phyloP scores from a whole-genome alignment of 345 rosid species.

The Carallia brachiata region DNA sequence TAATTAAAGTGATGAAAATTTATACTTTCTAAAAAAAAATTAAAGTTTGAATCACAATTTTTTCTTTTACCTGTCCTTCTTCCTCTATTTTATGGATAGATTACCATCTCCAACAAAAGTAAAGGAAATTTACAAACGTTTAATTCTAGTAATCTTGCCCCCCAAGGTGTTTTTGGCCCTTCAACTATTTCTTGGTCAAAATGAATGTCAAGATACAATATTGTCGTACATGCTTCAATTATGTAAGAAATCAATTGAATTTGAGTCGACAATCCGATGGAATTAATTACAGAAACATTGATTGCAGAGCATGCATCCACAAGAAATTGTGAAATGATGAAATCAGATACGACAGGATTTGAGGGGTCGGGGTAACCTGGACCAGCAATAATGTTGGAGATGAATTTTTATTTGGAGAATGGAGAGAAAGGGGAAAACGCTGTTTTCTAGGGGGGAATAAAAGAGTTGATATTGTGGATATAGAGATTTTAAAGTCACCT shows the following conservation, averaged over 20 bases:
- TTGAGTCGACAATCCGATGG: conserved; percentile 2
- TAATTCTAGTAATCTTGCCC: not conserved
- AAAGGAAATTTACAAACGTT: not conserved
- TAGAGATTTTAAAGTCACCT: not conserved
- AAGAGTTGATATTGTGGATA: conserved; percentile 3
- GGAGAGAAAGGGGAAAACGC: not conserved
- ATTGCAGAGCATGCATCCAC: not conserved
- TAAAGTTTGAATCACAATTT: too few relatives aligned
- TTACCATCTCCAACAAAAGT: too few relatives aligned
- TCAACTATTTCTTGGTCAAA: not conserved
- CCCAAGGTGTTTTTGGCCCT: not conserved
- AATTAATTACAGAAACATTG: not conserved
- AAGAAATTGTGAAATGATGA: conserved; percentile 11
- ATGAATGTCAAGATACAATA: not conserved
- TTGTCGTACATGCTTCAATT: not conserved
- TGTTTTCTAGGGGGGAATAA: not conserved
- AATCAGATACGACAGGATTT: conserved; percentile 14
- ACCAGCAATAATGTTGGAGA: not conserved
- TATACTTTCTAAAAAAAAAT: too few relatives aligned
- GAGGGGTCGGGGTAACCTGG: conserved; percentile 6
- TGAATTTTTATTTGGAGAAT: conserved; percentile 10
- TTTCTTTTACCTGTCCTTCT: too few relatives aligned
- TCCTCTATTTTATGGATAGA: too few relatives aligned
- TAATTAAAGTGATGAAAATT: too few relatives aligned
- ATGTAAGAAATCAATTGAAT: not conserved